These are phyloP conservation scores for Aspergillus sergii DNA, from an alignment of 2,329 filamentous ascomycete species.

Conservation along the genomic window DNA sequence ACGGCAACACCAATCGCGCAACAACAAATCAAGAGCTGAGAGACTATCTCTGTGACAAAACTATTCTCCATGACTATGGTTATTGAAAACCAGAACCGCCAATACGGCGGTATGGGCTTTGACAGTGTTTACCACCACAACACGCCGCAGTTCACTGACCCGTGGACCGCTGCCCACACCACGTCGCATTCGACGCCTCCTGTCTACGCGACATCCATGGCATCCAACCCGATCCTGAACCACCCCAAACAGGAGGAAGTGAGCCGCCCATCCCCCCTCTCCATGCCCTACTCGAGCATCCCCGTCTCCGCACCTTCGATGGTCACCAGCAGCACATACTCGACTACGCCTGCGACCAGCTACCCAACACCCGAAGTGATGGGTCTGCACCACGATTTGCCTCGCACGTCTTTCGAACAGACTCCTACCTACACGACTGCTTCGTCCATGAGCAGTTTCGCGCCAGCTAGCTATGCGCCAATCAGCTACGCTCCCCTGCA, in stretches of 20 bases:
- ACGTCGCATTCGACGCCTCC: conserved; percentile 65
- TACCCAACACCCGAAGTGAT: conserved; percentile 68
- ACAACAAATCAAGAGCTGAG: not conserved
- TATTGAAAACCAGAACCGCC: conserved; percentile 84
- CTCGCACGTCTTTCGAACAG: conserved; percentile 73
- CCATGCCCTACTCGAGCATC: conserved; percentile 72
- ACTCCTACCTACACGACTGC: conserved; percentile 67
- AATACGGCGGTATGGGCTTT: conserved; percentile 77
- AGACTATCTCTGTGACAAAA: conserved; percentile 1
- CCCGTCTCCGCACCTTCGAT: conserved; percentile 74
- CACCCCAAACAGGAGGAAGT: conserved; percentile 61
- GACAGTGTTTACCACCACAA: conserved; percentile 70
- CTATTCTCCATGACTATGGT: conserved; percentile 83
- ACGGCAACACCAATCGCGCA: conserved; percentile 3
- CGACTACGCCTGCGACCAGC: conserved; percentile 56
- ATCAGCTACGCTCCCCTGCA: conserved; percentile 71
- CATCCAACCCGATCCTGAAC: conserved; percentile 62
- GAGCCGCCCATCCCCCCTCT: conserved; percentile 61
- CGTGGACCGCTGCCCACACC: conserved; percentile 70
- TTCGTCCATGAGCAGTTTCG: conserved; percentile 69
- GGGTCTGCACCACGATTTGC: conserved; percentile 74
- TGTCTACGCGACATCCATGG: conserved; percentile 60
- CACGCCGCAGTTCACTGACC: conserved; percentile 81
- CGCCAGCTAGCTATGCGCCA: conserved; percentile 73
- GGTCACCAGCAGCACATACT: conserved; percentile 68